phyloP scores from a whole-genome alignment of 2,329 filamentous ascomycete species.

The Didymella segeticola region DNA sequence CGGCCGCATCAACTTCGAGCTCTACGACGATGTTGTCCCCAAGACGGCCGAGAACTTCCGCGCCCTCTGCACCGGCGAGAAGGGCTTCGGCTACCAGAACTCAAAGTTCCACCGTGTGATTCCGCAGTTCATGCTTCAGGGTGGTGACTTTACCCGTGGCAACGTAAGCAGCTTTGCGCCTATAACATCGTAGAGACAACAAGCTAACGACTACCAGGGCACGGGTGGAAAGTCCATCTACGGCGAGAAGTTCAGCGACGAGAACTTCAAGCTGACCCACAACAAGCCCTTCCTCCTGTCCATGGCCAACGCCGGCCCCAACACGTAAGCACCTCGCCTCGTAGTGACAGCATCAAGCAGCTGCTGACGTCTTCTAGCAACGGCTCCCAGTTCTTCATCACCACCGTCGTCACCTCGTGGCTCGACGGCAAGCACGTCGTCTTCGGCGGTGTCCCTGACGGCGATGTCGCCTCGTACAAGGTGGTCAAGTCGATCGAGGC shows the following conservation, averaged over 20 bases:
- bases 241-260: conserved; percentile 90
- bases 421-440: conserved; percentile 84
- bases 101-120: conserved; percentile 94
- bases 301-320: conserved; percentile 94
- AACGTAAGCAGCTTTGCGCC: conserved; percentile 69
- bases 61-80: conserved; percentile 79
- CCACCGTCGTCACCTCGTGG: conserved; percentile 71
- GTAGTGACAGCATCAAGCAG: neutral
- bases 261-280: conserved; percentile 87
- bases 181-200: no score
- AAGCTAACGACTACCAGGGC: conserved; percentile 62
- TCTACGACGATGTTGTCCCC: conserved; percentile 85
- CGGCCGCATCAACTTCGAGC: conserved; percentile 86
- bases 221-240: conserved; percentile 95
- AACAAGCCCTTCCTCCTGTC: conserved; percentile 78
- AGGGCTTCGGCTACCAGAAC: conserved; percentile 82
- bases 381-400: conserved; percentile 77
- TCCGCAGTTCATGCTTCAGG: conserved; percentile 93
- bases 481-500: conserved; percentile 67
- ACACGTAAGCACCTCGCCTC: conserved; percentile 67
- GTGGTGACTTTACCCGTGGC: conserved; percentile 91
- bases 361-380: conserved; percentile 58
- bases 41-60: conserved; percentile 88
- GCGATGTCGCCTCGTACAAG: conserved; percentile 60
- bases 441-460: conserved; percentile 73